Percentiles rank a stretch among this genome's conserved stretches.
phyloP scores from a whole-genome alignment of 1,284 basidiomycete species.

The Leccinum ponderosum region DNA sequence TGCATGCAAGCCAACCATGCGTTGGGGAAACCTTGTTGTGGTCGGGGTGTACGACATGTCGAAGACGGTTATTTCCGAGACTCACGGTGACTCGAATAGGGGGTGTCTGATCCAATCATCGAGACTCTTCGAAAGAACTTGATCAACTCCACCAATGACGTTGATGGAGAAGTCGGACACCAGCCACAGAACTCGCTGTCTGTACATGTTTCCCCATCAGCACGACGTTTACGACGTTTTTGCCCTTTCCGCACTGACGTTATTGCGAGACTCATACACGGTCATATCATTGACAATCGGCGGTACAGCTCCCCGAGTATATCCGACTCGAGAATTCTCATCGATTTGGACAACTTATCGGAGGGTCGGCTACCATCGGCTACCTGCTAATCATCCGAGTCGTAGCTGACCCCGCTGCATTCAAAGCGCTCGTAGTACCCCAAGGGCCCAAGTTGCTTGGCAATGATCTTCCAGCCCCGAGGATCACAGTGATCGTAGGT shows the following conservation, averaged over 20 bases:
- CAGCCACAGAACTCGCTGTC: conserved; percentile 4
- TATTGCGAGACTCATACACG: conserved; percentile 35
- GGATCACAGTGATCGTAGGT: conserved; percentile 29
- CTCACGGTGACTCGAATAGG: conserved; percentile 48
- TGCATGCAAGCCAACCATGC: conserved; percentile 66
- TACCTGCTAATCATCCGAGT: background rate
- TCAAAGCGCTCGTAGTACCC: conserved; percentile 5
- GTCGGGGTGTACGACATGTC: conserved; percentile 1
- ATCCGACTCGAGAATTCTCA: conserved; percentile 8
- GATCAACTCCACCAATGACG: background rate
- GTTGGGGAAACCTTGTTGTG: conserved; percentile 42
- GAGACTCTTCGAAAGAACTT: conserved; percentile 26
- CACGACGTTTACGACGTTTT: conserved; percentile 53
- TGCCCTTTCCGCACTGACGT: conserved; percentile 31
- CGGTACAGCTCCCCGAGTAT: conserved; percentile 42
- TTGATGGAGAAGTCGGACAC: background rate
- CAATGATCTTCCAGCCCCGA: conserved; percentile 11
- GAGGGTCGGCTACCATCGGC: background rate
- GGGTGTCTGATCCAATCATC: conserved; percentile 52
- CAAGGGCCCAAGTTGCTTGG: background rate
- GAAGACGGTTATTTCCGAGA: conserved; percentile 8
- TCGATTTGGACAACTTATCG: conserved; percentile 9
- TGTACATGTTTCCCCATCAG: conserved; percentile 62
- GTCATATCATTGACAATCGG: conserved; percentile 44
- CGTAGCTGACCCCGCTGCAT: background rate